Conservation (phyloP, 2,329 filamentous ascomycete genomes). For the Aspergillus sp. region DNA sequence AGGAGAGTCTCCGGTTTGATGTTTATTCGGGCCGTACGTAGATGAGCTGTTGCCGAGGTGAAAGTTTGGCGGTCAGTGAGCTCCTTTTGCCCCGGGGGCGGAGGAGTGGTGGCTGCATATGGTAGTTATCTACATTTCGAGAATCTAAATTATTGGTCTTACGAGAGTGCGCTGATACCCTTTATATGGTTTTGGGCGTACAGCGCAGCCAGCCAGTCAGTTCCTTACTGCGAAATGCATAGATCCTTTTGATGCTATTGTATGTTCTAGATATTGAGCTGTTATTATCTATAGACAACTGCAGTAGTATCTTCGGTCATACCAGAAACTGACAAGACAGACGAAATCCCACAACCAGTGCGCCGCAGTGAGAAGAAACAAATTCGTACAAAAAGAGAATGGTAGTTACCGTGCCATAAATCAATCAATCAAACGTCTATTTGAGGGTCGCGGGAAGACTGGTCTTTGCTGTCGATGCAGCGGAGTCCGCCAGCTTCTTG, state of each 20-base stretch:
- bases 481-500: conserved; percentile 64
- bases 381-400: conserved; percentile 12
- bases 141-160: not conserved
- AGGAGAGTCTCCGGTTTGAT: not conserved
- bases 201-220: no score
- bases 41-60: conserved; percentile 18
- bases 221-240: not conserved
- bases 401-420: not conserved
- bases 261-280: not conserved
- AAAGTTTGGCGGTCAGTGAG: conserved; percentile 13
- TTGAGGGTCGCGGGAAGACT: conserved; percentile 52
- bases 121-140: not conserved
- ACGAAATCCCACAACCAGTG: conserved; percentile 17
- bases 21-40: not conserved
- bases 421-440: conserved; percentile 29
- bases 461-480: conserved; percentile 63
- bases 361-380: conserved; percentile 15
- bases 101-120: not conserved
- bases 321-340: not conserved
- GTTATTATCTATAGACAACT: conserved; percentile 17
- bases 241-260: not conserved
- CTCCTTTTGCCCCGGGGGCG: not conserved
- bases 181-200: not conserved
- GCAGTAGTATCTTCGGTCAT: conserved; percentile 4
- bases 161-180: not conserved